Percentiles rank a stretch among this genome's conserved stretches.
These are phyloP conservation scores for Prunus mongolica DNA, from an alignment of 306 rosid genomes.

Conservation along the genomic window DNA sequence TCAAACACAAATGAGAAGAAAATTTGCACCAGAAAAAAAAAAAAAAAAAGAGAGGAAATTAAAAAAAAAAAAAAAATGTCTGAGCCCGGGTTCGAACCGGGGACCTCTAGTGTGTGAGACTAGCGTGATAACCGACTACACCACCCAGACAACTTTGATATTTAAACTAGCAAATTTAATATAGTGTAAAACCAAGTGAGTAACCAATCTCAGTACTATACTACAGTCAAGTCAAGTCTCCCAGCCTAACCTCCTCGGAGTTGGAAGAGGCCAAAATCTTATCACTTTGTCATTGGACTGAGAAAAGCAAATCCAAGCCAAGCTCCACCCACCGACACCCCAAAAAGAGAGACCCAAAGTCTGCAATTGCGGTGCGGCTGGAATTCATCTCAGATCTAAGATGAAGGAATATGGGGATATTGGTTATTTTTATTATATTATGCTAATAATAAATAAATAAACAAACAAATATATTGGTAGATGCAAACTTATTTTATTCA, in stretches of 20 bases:
- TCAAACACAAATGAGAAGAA: too few species aligned
- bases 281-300: too few species aligned
- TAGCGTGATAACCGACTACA: constrained; percentile 2
- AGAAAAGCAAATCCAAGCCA: not conserved
- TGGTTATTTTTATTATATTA: not conserved
- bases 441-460: not conserved
- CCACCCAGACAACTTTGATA: not conserved
- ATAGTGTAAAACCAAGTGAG: too few species aligned
- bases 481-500: not conserved
- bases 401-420: not conserved
- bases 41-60: not conserved
- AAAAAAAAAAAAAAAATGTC: not conserved
- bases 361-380: not conserved
- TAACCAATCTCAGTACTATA: too few species aligned
- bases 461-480: not conserved
- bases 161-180: not conserved
- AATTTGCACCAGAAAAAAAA: too few species aligned
- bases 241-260: too few species aligned
- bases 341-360: not conserved
- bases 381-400: not conserved
- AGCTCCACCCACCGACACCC: not conserved
- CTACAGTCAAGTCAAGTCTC: too few species aligned
- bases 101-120: constrained; percentile 5
- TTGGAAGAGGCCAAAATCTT: too few species aligned
- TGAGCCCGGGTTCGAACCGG: constrained; percentile 2